Base-by-base conservation (phyloP, 2,329 filamentous ascomycete species). In the Monilinia vaccinii-corymbosi region DNA sequence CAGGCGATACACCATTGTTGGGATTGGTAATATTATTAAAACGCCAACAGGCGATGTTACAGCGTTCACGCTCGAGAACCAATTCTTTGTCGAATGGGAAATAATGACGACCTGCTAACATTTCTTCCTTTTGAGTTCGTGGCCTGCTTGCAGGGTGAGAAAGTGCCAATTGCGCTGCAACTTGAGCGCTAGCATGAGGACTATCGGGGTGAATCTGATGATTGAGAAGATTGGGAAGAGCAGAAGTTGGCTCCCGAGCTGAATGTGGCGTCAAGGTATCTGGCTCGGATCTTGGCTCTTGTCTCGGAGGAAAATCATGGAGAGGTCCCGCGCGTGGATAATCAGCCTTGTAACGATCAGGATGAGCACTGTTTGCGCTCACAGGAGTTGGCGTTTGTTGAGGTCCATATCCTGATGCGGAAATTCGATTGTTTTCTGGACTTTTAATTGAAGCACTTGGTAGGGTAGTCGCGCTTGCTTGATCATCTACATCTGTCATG, bases 11-110 rank as follows among this genome's bases (percentile, higher is more conserved):
- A 5, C 87, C 87, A 44, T 85, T 82, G 58, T 84, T 83, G 1
- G 89, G 87, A 67, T 91, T 91, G 34, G 83, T 86, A 21, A 88
- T 87, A 72, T 88, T 90, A 74, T 97, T 97, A 76, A 94, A 97
- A 55, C 86, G 80, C 81, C 87, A 92, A 67, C 93, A 85, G 5
- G 90, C 90, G 14, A 83, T 81, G 64, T 85, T 87, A 75, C 93
- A 97, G 58, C 87, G 82, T 70, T 94, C 86, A n/a, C 93, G 87
- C 69, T 97, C 92, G 23, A 89, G 80, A 16, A 89, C 81, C 6
- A 99, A 80, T 68, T 91, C 86, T 62, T 85, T 82, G 70, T 90
- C 85, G 64, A 87, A 92, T 8, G 89, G 89, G 62, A 85, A 86
- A 73, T 91, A 97, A n/a, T 84, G 81, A 45, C 88, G 81, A 14